Percentiles rank a stretch among this genome's conserved stretches.
Evolutionary conservation across 2,329 filamentous ascomycete species (phyloP).

Genomic region (Dactylonectria estremocensis): DNA sequence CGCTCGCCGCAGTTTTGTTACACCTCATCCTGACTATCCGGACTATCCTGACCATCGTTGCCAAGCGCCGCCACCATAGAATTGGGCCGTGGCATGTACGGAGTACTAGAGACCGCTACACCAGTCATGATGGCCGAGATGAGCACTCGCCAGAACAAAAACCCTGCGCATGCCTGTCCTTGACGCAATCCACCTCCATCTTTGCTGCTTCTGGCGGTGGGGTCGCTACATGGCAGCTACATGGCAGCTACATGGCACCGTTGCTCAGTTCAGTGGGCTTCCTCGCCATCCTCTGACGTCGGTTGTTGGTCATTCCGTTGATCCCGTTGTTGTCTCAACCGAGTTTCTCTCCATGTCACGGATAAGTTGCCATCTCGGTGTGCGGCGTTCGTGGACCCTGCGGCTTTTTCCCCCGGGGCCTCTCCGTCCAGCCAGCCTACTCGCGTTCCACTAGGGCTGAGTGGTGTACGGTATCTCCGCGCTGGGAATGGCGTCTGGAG

Average conservation of each 20-base stretch:
- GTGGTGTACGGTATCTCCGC: conserved; percentile 16
- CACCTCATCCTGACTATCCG: conserved; percentile 11
- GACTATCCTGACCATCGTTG: background rate
- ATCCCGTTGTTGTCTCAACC: conserved; percentile 24
- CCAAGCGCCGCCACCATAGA: conserved; percentile 7
- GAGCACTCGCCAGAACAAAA: conserved; percentile 23
- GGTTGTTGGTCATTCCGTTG: conserved; percentile 23
- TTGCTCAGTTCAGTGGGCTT: conserved; percentile 32
- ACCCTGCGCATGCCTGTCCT: conserved; percentile 18
- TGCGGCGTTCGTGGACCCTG: conserved; percentile 6
- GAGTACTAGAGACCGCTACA: conserved; percentile 11
- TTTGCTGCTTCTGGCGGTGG: conserved; percentile 20
- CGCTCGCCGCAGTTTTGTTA: conserved; percentile 20
- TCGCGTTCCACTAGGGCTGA: conserved; percentile 11
- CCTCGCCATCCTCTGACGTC: conserved; percentile 42
- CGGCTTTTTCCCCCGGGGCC: conserved; percentile 18
- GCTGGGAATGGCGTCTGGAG: conserved; percentile 15
- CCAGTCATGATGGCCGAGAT: conserved; percentile 28
- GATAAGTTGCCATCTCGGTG: conserved; percentile 14
- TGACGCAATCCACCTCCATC: conserved; percentile 27
- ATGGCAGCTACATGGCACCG: conserved; percentile 10
- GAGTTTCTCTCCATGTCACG: conserved; percentile 10
- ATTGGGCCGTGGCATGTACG: conserved; percentile 2
- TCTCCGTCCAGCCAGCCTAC: conserved; percentile 10
- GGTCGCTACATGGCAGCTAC: conserved; percentile 9